These are phyloP conservation scores for Penicillium verhagenii DNA, from an alignment of 495 filamentous ascomycete species.

Conservation along the genomic window DNA sequence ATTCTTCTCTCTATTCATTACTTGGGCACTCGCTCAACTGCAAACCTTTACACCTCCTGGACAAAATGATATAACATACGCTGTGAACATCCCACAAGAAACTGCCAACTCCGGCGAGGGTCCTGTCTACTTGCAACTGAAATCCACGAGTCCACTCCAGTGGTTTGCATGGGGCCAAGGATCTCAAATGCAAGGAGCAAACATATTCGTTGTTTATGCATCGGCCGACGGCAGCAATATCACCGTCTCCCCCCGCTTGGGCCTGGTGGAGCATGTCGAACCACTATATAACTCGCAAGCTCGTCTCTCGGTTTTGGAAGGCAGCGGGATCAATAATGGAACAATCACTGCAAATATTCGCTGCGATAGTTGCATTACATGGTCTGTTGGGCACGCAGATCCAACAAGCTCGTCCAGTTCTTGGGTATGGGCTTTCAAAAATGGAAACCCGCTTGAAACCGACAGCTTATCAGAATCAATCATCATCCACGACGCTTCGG, in stretches of 20 bases:
- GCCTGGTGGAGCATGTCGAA: conserved; percentile 48
- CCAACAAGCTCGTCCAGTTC: conserved; percentile 41
- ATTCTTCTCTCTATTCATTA: neutral
- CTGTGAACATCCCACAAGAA: conserved; percentile 27
- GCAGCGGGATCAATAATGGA: conserved; percentile 53
- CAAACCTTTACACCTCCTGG: conserved; percentile 25
- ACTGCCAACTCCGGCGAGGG: conserved; percentile 30
- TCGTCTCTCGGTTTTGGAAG: conserved; percentile 56
- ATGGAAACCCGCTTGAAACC: conserved; percentile 56
- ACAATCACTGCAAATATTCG: conserved; percentile 64
- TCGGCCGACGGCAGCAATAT: conserved; percentile 50
- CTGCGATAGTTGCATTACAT: conserved; percentile 56
- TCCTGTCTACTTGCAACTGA: conserved; percentile 62
- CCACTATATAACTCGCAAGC: conserved; percentile 53
- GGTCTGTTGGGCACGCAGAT: conserved; percentile 50
- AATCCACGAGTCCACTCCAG: conserved; percentile 53
- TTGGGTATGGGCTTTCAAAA: conserved; percentile 70
- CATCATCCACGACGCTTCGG: conserved; percentile 50
- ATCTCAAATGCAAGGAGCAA: conserved; percentile 56
- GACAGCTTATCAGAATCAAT: conserved; percentile 50
- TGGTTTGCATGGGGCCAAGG: conserved; percentile 72
- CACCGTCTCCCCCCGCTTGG: conserved; percentile 62
- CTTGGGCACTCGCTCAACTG: conserved; percentile 22
- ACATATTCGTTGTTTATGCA: conserved; percentile 71
- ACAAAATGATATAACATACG: conserved; percentile 28